Evolutionary conservation across 306 rosid genomes (phyloP).

Genomic region (Lotus japonicus): DNA sequence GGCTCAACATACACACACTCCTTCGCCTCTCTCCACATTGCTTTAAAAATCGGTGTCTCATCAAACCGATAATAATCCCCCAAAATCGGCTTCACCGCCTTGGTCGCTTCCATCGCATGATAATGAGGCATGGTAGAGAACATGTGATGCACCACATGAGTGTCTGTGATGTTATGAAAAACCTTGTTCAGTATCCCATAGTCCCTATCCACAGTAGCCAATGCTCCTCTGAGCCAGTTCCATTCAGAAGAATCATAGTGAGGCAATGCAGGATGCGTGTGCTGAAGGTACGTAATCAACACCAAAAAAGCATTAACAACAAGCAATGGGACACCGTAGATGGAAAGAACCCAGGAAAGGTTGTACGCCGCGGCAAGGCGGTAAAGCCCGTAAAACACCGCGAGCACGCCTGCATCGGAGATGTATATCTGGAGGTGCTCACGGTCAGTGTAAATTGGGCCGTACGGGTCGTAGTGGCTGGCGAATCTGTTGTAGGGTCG

Average conservation of each 20-base stretch:
- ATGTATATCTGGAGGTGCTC: slow-evolving; percentile 56
- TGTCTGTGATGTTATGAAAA: slow-evolving; percentile 22
- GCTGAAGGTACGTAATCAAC: slow-evolving; percentile 24
- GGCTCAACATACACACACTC: slow-evolving; percentile 71
- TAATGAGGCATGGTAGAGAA: slow-evolving; percentile 82
- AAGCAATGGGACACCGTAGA: slow-evolving; percentile 23
- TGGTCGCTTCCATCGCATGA: slow-evolving; percentile 86
- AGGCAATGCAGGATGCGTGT: slow-evolving; percentile 27
- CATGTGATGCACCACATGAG: slow-evolving; percentile 36
- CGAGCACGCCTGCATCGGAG: slow-evolving; percentile 52
- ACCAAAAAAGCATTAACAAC: slow-evolving; percentile 8
- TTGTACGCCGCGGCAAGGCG: too few species aligned
- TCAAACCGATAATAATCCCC: slow-evolving; percentile 72
- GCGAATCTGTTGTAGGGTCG: slow-evolving; percentile 52
- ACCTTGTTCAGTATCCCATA: slow-evolving; percentile 28
- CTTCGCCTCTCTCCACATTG: slow-evolving; percentile 70
- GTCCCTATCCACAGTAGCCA: slow-evolving; percentile 24
- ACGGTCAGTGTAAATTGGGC: slow-evolving; percentile 63
- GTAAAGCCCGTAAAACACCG: too few species aligned
- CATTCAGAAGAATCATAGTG: slow-evolving; percentile 30
- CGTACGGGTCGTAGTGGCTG: slow-evolving; percentile 64
- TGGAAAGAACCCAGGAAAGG: too few species aligned
- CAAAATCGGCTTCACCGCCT: slow-evolving; percentile 57
- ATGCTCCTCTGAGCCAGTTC: slow-evolving; percentile 30
- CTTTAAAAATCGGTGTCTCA: slow-evolving; percentile 52